A percentile compares a stretch with the other conserved stretches of the same genome.
phyloP scores from a whole-genome alignment of 495 filamentous ascomycete species.

The Niebla homalea region DNA sequence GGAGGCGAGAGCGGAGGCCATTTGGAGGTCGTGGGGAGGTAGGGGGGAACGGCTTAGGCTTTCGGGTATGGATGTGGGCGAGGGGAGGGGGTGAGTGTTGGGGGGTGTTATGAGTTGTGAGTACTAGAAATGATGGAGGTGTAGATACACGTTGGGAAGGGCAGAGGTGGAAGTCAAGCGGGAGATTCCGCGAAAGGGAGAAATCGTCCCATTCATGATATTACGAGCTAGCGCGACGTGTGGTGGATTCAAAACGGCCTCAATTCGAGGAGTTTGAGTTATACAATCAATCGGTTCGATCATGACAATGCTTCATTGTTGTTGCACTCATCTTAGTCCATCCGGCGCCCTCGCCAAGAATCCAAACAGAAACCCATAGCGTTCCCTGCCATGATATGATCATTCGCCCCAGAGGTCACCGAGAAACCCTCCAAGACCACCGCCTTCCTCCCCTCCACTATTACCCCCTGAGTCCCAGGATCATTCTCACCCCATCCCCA shows the following conservation, averaged over 20 bases:
- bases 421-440: slow-evolving; percentile 2
- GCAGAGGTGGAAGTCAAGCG: not conserved
- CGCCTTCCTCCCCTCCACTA: slow-evolving; percentile 11
- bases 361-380: not conserved
- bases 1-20: slow-evolving; percentile 47
- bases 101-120: not conserved
- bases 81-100: not conserved
- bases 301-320: no score
- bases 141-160: not conserved
- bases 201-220: no score
- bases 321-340: not conserved
- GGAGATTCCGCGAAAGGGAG: not conserved
- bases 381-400: not conserved
- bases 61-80: not conserved
- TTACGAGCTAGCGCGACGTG: no score
- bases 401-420: not conserved
- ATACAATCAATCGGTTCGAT: no score
- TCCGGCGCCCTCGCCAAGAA: not conserved
- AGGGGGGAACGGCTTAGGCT: not conserved
- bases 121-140: not conserved
- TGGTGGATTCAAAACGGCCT: no score
- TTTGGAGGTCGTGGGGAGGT: slow-evolving; percentile 8
- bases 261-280: no score
- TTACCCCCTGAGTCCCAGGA: not conserved
- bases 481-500: slow-evolving; percentile 48